A percentile compares a stretch with the other conserved stretches of the same genome.
Conservation (phyloP, 2,329 filamentous ascomycete genomes). For the Didymella keratinophila region DNA sequence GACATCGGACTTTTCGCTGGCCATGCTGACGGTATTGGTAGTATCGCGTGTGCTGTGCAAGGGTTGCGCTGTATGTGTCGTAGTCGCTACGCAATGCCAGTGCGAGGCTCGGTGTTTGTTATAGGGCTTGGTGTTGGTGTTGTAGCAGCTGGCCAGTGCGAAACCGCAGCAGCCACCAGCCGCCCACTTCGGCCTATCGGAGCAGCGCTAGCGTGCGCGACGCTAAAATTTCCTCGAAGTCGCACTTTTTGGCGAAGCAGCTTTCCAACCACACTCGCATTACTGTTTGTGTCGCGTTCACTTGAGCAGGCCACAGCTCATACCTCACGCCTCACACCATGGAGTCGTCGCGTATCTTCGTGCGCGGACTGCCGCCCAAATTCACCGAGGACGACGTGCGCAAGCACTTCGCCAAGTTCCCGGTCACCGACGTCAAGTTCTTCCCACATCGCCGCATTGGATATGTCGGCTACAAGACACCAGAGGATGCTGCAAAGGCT, state of each 20-base stretch:
- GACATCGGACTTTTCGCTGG: constrained; percentile 71
- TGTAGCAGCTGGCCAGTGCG: constrained; percentile 16
- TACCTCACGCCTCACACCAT: constrained; percentile 50
- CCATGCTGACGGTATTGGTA: constrained; percentile 40
- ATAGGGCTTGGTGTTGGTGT: constrained; percentile 21
- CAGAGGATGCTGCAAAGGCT: constrained; percentile 80
- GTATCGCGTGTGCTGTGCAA: background rate
- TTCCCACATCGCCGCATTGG: constrained; percentile 90
- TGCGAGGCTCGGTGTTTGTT: constrained; percentile 27
- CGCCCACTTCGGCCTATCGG: constrained; percentile 11
- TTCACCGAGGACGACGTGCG: constrained; percentile 85
- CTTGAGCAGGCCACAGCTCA: constrained; percentile 30
- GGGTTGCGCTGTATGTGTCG: background rate
- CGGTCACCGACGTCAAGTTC: constrained; percentile 91
- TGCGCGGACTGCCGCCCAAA: constrained; percentile 79
- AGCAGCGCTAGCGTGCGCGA: constrained; percentile 18
- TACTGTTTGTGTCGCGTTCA: constrained; percentile 13
- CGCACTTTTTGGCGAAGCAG: constrained; percentile 14
- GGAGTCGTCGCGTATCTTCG: constrained; percentile 79
- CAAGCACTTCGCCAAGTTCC: constrained; percentile 83
- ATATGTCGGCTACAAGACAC: constrained; percentile 90
- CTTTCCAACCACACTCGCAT: constrained; percentile 17
- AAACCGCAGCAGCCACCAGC: constrained; percentile 20
- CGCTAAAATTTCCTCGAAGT: constrained; percentile 20
- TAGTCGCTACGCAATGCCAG: constrained; percentile 1